Base-by-base conservation (phyloP, 2,329 filamentous ascomycete genomes). In the Teratosphaeriaceae sp. region DNA sequence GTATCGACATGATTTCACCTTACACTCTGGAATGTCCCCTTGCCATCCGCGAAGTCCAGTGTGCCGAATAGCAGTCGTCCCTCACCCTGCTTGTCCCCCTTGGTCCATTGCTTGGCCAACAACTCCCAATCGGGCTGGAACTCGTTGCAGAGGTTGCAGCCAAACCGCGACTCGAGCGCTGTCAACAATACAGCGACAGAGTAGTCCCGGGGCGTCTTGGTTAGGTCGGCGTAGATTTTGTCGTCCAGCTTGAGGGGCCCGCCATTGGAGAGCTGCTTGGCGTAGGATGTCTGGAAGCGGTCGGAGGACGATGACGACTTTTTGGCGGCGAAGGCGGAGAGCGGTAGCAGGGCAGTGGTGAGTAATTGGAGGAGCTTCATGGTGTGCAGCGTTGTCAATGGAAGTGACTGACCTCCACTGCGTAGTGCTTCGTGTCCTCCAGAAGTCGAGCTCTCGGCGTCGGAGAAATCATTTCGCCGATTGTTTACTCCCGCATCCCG, bases 111-210 rank as follows among this genome's bases (percentile, higher is more conserved):
- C 65, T 80, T 85, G 42, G 79, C 79, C 42, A 98, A 69, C 42
- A 97, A 66, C 43, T 94, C 85, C 85, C 88, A 98, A 68, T 98
- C 92, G 1, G 89, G 84, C 64, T 95, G 85, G 65, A 98, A 95
- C 41, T 94, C 87, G 40, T 80, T 78, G 66, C 92, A 98, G 38
- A 97, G 73, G 52, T 81, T 73, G 64, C 92, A 98, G 47, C 85
- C 86, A 62, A 86, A 96, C 45, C 87, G 79, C 23, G 80, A 60
- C 53, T 95, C 89, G 58, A 89, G 69, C 27, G 92, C 92, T 1
- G 92, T 98, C 52, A 98, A 71, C 12, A 98, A 77, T 2, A 98
- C 77, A 2, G 82, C 83, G 21, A 85, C 76, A 29, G 81, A 81
- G 65, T 96, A 94, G 67, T 98, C 85, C 53, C 92, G 80, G 11